phyloP scores from a whole-genome alignment of 2,329 filamentous ascomycete species.

The Leptographium flavum region DNA sequence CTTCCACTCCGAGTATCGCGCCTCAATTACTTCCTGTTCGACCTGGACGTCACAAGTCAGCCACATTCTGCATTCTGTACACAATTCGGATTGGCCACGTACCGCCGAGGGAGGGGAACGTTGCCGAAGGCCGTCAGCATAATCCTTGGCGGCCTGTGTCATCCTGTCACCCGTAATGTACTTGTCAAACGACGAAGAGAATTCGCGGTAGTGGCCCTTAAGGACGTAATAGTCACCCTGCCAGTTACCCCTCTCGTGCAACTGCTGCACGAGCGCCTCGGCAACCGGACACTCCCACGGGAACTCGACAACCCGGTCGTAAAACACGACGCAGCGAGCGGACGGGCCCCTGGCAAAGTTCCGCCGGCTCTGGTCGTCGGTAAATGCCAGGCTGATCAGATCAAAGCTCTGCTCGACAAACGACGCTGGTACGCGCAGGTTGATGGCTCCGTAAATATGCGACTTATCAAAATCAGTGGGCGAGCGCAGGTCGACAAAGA shows the following conservation, averaged over 20 bases:
- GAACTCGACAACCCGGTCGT: slow-evolving; percentile 34
- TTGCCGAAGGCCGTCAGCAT: slow-evolving; percentile 24
- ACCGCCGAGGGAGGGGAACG: slow-evolving; percentile 20
- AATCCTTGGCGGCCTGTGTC: slow-evolving; percentile 24
- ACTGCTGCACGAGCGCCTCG: slow-evolving; percentile 27
- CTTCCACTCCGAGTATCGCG: slow-evolving; percentile 31
- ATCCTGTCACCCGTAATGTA: slow-evolving; percentile 31
- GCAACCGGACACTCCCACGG: slow-evolving; percentile 37
- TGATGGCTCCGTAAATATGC: slow-evolving; percentile 37
- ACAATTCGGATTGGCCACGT: too few relatives aligned
- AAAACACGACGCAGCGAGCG: slow-evolving; percentile 36
- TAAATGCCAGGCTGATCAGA: slow-evolving; percentile 34
- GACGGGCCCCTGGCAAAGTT: slow-evolving; percentile 32
- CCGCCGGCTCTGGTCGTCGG: slow-evolving; percentile 31
- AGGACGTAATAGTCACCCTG: slow-evolving; percentile 36
- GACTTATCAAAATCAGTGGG: slow-evolving; percentile 31
- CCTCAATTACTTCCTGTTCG: slow-evolving; percentile 18
- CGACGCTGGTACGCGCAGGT: slow-evolving; percentile 33
- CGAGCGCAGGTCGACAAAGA: slow-evolving; percentile 37
- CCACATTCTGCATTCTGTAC: too few relatives aligned
- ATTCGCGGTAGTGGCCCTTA: slow-evolving; percentile 41
- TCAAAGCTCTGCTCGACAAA: slow-evolving; percentile 34
- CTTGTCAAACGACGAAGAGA: slow-evolving; percentile 36
- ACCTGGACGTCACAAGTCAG: slow-evolving; percentile 2
- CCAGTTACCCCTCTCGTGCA: slow-evolving; percentile 31